phyloP scores from a whole-genome alignment of 495 filamentous ascomycete species.

The Neurospora terricola region DNA sequence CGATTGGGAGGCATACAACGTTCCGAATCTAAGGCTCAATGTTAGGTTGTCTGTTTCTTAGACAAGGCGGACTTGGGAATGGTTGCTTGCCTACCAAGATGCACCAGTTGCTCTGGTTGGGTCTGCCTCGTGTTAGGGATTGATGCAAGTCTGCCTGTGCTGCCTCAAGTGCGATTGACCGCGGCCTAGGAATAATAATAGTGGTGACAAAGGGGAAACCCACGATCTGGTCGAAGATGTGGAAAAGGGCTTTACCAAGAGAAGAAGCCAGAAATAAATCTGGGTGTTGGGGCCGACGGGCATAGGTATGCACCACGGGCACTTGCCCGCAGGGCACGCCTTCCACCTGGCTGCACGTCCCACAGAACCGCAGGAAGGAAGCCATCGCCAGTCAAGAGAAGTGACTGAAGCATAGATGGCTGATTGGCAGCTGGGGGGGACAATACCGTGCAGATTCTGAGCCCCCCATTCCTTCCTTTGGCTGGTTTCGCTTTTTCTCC shows the following conservation, averaged over 20 bases:
- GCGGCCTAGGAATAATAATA: neutral
- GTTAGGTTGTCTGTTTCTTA: neutral
- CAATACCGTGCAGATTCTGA: neutral
- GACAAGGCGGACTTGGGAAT: neutral
- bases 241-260: neutral
- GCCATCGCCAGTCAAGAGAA: neutral
- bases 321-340: neutral
- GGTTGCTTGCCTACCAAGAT: neutral
- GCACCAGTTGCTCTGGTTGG: neutral
- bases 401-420: neutral
- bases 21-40: neutral
- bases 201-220: neutral
- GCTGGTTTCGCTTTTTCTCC: neutral
- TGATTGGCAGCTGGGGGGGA: neutral
- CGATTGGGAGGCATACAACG: neutral
- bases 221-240: neutral
- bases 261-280: neutral
- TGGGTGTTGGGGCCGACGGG: neutral
- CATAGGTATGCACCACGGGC: neutral
- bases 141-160: neutral
- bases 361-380: neutral
- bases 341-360: neutral
- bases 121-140: neutral
- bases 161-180: neutral
- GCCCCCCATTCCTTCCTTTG: neutral